phyloP scores from a whole-genome alignment of 2,329 filamentous ascomycete genomes.

The Colletotrichum eremochloae region DNA sequence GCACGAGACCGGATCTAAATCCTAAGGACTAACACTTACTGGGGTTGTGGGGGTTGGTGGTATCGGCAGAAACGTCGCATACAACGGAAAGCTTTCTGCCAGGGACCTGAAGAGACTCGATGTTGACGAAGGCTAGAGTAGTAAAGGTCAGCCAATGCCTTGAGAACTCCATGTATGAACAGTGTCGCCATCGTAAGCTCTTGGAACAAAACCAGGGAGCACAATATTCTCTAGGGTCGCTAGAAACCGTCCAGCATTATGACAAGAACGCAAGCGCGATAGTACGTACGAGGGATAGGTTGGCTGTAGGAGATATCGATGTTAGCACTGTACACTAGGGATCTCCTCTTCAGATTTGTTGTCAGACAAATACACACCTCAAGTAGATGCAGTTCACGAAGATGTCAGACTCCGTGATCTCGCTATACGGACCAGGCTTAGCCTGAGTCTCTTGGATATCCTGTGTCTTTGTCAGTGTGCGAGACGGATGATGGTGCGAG shows the following conservation, averaged over 20 bases:
- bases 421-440: slow-evolving; percentile 80
- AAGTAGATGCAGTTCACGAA: slow-evolving; percentile 95
- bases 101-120: slow-evolving; percentile 74
- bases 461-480: slow-evolving; percentile 66
- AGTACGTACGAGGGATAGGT: slow-evolving; percentile 34
- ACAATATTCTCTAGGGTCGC: not conserved
- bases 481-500: not conserved
- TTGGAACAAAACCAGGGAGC: not conserved
- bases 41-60: slow-evolving; percentile 76
- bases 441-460: slow-evolving; percentile 83
- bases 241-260: not conserved
- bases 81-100: slow-evolving; percentile 83
- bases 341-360: no score
- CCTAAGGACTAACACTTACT: not conserved
- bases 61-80: slow-evolving; percentile 84
- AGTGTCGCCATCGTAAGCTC: not conserved
- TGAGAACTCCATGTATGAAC: not conserved
- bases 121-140: slow-evolving; percentile 74
- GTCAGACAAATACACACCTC: slow-evolving; percentile 3
- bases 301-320: slow-evolving; percentile 55
- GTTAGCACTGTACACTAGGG: not conserved
- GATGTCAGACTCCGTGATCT: slow-evolving; percentile 81
- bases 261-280: not conserved
- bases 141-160: slow-evolving; percentile 64
- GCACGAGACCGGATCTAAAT: slow-evolving; percentile 30